Conservation (phyloP, 768 basidiomycete genomes). For the Amanita rubescens region DNA sequence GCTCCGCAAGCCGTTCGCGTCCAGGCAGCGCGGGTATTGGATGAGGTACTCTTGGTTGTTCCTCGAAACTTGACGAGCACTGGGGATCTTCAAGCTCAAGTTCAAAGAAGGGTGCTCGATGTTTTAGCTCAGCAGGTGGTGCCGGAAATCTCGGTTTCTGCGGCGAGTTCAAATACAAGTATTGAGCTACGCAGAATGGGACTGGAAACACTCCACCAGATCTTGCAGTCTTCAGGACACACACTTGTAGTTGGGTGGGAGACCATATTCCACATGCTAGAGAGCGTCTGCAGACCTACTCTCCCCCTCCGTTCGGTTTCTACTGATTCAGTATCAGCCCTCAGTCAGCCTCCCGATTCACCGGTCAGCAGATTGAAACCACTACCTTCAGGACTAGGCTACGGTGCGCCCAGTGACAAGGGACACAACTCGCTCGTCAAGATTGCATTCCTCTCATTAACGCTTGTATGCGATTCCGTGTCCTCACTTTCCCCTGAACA, state of each 20-base stretch:
- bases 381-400: constrained; percentile 42
- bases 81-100: constrained; percentile 55
- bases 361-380: constrained; percentile 29
- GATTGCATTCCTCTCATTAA: constrained; percentile 90
- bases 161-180: constrained; percentile 33
- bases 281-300: constrained; percentile 71
- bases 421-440: constrained; percentile 74
- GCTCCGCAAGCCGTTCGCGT: constrained; percentile 77
- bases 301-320: constrained; percentile 26
- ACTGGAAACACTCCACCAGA: constrained; percentile 81
- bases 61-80: constrained; percentile 60
- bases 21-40: constrained; percentile 83
- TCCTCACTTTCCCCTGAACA: constrained; percentile 74
- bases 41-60: constrained; percentile 74
- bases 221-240: constrained; percentile 87
- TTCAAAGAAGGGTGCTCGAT: constrained; percentile 80
- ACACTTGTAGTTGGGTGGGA: constrained; percentile 92
- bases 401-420: constrained; percentile 57
- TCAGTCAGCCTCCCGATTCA: constrained; percentile 35
- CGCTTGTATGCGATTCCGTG: constrained; percentile 89
- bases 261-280: constrained; percentile 86
- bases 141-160: constrained; percentile 28
- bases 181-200: constrained; percentile 87
- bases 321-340: constrained; percentile 24
- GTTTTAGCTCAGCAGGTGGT: constrained; percentile 80